phyloP scores from a whole-genome alignment of 1,284 basidiomycete genomes.

The Pseudozyma pruni region DNA sequence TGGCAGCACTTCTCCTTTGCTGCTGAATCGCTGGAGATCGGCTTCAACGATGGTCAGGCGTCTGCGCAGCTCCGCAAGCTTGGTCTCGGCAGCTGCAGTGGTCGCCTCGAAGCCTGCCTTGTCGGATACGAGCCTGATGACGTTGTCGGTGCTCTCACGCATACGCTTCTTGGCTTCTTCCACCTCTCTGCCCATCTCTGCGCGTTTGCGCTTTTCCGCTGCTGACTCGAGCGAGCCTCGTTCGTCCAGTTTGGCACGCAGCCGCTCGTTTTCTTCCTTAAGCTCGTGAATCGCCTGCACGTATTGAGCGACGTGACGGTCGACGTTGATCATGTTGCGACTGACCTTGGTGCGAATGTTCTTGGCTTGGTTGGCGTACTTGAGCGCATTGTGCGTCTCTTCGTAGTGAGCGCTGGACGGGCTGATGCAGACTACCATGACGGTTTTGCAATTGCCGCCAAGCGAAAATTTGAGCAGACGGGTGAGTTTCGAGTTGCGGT shows the following conservation, averaged over 20 bases:
- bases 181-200: constrained; percentile 73
- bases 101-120: constrained; percentile 78
- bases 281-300: constrained; percentile 91
- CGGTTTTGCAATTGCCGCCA: constrained; percentile 68
- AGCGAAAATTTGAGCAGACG: constrained; percentile 67
- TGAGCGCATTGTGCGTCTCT: constrained; percentile 67
- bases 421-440: constrained; percentile 67
- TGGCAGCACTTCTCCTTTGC: constrained; percentile 46
- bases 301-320: constrained; percentile 67
- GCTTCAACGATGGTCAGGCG: constrained; percentile 77
- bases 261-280: constrained; percentile 82
- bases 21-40: constrained; percentile 23
- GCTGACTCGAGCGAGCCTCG: constrained; percentile 66
- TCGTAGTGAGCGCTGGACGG: constrained; percentile 67
- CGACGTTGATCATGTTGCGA: constrained; percentile 66
- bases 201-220: constrained; percentile 74
- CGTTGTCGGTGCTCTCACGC: constrained; percentile 73
- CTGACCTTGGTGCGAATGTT: constrained; percentile 68
- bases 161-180: constrained; percentile 75
- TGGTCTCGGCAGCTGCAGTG: constrained; percentile 79
- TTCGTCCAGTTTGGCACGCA: constrained; percentile 83
- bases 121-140: constrained; percentile 66
- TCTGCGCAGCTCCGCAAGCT: constrained; percentile 75
- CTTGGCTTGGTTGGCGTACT: constrained; percentile 68
- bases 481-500: constrained; percentile 67